A percentile compares a stretch with the other conserved stretches of the same genome.
phyloP scores from a whole-genome alignment of 345 rosid genomes.

The Excoecaria agallocha region DNA sequence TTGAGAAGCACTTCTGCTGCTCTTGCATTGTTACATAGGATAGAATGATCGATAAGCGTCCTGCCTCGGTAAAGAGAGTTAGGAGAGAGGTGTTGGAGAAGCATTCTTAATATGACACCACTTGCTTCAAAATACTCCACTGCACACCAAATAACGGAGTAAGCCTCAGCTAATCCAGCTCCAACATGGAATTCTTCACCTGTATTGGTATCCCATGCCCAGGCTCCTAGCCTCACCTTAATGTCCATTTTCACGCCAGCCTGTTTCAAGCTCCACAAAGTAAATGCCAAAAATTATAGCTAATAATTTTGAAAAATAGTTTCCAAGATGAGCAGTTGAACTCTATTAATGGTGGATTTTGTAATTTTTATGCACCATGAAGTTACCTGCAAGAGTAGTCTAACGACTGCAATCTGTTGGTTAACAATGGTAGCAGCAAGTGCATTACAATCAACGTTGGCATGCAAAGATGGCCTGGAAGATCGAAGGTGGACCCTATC shows the following conservation, averaged over 20 bases:
- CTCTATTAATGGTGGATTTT: too few species aligned
- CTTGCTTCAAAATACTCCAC: slow-evolving; percentile 86
- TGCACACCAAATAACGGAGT: slow-evolving; percentile 82
- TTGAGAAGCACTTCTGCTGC: slow-evolving; percentile 61
- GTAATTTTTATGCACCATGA: too few species aligned
- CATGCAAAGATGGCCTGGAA: slow-evolving; percentile 28
- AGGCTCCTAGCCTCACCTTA: slow-evolving; percentile 78
- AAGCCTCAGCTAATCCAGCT: slow-evolving; percentile 93
- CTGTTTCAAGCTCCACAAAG: slow-evolving; percentile 37
- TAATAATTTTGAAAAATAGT: background rate
- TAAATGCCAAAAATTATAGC: background rate
- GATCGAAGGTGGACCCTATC: slow-evolving; percentile 28
- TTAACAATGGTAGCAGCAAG: slow-evolving; percentile 31
- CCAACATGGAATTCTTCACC: slow-evolving; percentile 94
- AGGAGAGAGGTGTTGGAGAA: slow-evolving; percentile 52
- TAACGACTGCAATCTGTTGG: slow-evolving; percentile 27
- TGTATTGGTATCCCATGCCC: slow-evolving; percentile 83
- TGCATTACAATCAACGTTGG: slow-evolving; percentile 31
- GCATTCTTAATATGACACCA: slow-evolving; percentile 65
- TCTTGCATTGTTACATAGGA: slow-evolving; percentile 68
- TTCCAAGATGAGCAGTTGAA: too few species aligned
- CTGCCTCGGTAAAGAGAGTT: slow-evolving; percentile 60
- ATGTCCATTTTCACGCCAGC: slow-evolving; percentile 57
- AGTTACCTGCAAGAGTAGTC: slow-evolving; percentile 26
- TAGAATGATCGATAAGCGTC: slow-evolving; percentile 87